These are phyloP conservation scores for Begonia fuchsioides DNA, from an alignment of 306 rosid genomes.

Conservation along the genomic window DNA sequence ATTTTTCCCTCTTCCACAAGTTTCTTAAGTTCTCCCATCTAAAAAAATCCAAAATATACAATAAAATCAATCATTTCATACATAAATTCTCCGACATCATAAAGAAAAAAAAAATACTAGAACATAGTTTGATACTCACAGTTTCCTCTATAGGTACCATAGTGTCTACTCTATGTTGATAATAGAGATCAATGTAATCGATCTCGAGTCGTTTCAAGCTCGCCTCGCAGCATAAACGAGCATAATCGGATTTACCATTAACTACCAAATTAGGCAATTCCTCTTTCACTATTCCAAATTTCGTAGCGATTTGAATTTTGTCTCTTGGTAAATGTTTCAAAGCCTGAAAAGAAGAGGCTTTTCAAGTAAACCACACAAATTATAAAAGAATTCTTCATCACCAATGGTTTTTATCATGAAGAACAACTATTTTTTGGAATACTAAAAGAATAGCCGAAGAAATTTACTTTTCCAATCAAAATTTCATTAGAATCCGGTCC, in stretches of 20 bases:
- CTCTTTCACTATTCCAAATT: conserved; percentile 42
- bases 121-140: too few species aligned
- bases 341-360: conserved; percentile 25
- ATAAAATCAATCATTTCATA: not conserved
- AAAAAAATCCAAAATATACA: not conserved
- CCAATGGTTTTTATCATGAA: too few species aligned
- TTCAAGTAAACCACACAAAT: not conserved
- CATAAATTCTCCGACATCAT: too few species aligned
- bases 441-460: not conserved
- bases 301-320: conserved; percentile 51
- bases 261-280: conserved; percentile 14
- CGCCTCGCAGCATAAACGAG: conserved; percentile 45
- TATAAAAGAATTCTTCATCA: not conserved
- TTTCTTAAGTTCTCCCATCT: conserved; percentile 55
- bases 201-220: conserved; percentile 59
- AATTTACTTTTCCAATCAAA: conserved; percentile 54
- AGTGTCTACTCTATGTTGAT: conserved; percentile 62
- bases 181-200: conserved; percentile 56
- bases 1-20: conserved; percentile 55
- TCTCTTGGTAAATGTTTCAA: conserved; percentile 52
- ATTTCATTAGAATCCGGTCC: conserved; percentile 46
- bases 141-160: conserved; percentile 67
- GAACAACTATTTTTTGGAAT: not conserved
- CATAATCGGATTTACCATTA: conserved; percentile 59
- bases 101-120: too few species aligned